Percentiles rank a stretch among this genome's conserved stretches.
Conservation (phyloP, 495 filamentous ascomycete genomes). For the Penicillium goetzii region DNA sequence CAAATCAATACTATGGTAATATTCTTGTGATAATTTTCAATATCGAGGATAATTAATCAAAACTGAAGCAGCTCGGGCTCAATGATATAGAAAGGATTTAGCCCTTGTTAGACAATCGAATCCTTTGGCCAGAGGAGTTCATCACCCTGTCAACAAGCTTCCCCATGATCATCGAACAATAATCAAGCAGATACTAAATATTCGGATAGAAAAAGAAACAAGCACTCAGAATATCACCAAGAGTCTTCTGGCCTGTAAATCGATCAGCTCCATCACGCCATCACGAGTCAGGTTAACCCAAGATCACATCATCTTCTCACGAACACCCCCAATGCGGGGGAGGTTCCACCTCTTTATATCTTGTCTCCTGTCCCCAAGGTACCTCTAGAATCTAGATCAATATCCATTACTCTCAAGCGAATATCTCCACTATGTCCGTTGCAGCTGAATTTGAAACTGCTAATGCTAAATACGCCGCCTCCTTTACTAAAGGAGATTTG, state of each 20-base stretch:
- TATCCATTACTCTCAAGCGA: background rate
- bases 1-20: background rate
- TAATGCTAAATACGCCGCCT: conserved; percentile 64
- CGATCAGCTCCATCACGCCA: conserved; percentile 20
- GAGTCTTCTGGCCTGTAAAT: background rate
- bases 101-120: background rate
- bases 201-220: background rate
- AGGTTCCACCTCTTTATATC: conserved; percentile 13
- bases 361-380: conserved; percentile 10
- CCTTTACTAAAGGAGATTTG: conserved; percentile 66
- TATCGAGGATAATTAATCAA: no score
- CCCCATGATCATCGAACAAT: background rate
- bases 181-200: background rate
- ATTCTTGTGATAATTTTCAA: background rate
- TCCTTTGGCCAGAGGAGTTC: background rate
- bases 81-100: background rate
- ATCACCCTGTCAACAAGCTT: background rate
- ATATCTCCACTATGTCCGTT: conserved; percentile 35
- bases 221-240: background rate
- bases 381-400: background rate
- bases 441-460: conserved; percentile 43
- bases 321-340: conserved; percentile 21
- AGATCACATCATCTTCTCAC: conserved; percentile 26
- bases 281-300: conserved; percentile 8
- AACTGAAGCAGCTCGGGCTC: background rate